A percentile compares a stretch with the other conserved stretches of the same genome.
Conservation (phyloP, 345 rosid species). For the Syzygium oleosum region DNA sequence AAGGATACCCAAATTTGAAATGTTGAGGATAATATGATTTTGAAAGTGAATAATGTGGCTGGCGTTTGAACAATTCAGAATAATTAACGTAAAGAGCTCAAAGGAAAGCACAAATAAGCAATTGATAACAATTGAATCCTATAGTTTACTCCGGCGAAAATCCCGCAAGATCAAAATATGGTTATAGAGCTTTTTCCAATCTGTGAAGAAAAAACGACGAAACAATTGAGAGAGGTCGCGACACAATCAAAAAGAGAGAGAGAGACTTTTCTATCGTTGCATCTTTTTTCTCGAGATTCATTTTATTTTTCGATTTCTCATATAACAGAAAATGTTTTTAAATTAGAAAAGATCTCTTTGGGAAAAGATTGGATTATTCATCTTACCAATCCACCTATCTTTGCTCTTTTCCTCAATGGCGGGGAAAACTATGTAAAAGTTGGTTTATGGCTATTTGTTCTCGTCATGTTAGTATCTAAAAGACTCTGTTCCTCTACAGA, state of each 20-base stretch:
- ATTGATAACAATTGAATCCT: background rate
- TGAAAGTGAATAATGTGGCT: too few species aligned
- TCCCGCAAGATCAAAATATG: background rate
- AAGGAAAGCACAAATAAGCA: background rate
- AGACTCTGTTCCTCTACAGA: background rate
- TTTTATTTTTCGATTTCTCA: background rate
- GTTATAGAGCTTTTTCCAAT: background rate
- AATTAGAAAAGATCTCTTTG: background rate
- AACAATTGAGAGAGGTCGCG: too few species aligned
- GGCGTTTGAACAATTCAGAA: background rate
- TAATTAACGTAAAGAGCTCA: background rate
- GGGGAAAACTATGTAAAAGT: too few species aligned
- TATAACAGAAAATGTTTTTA: background rate
- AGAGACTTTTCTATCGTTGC: background rate
- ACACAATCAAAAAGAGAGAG: background rate
- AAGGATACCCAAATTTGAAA: background rate
- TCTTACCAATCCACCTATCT: background rate
- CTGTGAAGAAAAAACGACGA: background rate
- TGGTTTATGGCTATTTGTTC: background rate
- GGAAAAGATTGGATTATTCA: background rate
- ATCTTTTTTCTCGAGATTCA: background rate
- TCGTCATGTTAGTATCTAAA: background rate
- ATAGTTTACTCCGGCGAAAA: background rate
- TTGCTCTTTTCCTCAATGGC: background rate
- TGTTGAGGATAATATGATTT: background rate